Evolutionary conservation across 2,329 filamentous ascomycete genomes (phyloP).

Genomic region (Orbilia brochopaga): DNA sequence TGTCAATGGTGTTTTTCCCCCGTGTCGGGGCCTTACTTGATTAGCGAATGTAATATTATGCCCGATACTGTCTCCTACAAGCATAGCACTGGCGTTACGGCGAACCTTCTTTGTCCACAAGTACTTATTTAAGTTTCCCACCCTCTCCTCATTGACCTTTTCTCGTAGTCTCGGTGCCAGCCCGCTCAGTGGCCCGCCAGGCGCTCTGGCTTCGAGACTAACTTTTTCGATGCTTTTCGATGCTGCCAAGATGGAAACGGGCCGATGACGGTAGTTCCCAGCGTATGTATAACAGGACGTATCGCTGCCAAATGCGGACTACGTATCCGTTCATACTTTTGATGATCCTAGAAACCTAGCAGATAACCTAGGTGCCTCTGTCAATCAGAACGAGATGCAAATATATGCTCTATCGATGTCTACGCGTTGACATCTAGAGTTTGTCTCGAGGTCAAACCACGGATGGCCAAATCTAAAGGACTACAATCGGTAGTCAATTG

Average conservation of each 20-base stretch:
- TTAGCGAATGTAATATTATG: background rate
- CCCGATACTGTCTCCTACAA: background rate
- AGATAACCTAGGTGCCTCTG: slow-evolving; percentile 26
- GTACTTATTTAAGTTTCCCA: background rate
- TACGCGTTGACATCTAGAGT: too few species aligned
- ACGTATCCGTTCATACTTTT: slow-evolving; percentile 43
- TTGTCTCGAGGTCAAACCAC: too few species aligned
- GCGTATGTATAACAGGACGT: background rate
- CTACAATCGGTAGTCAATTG: too few species aligned
- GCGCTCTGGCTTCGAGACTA: too few species aligned
- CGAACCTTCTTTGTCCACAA: too few species aligned
- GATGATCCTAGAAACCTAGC: slow-evolving; percentile 7
- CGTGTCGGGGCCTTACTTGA: too few species aligned
- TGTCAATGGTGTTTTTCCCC: background rate
- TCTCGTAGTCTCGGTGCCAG: too few species aligned
- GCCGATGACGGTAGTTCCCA: slow-evolving; percentile 23
- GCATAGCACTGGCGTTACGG: slow-evolving; percentile 3
- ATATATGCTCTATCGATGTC: too few species aligned
- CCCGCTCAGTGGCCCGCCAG: too few species aligned
- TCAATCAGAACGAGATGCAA: slow-evolving; percentile 1
- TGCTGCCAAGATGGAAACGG: slow-evolving; percentile 4
- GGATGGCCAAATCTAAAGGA: too few species aligned
- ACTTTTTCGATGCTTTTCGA: too few species aligned
- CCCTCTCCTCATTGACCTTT: too few species aligned
- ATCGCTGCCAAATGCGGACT: slow-evolving; percentile 48